Evolutionary conservation across 2,329 filamentous ascomycete species (phyloP).

Genomic region (Scedosporium boydii): DNA sequence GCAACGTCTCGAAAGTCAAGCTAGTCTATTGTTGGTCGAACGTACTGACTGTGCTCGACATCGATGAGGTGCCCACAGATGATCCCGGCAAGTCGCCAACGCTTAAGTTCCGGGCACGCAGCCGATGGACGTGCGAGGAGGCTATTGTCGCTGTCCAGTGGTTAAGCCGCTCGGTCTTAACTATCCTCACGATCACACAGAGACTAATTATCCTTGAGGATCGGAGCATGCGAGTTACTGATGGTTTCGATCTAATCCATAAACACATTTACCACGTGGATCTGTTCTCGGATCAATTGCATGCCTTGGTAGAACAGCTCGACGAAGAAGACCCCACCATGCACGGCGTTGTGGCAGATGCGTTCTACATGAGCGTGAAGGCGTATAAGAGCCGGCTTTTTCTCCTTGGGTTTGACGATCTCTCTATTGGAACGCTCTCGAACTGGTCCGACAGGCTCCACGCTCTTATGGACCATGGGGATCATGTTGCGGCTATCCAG

Average conservation of each 20-base stretch:
- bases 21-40: conserved; percentile 98
- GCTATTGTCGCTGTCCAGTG: conserved; percentile 94
- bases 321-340: conserved; percentile 81
- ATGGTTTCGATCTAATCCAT: conserved; percentile 84
- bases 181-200: conserved; percentile 88
- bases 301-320: conserved; percentile 74
- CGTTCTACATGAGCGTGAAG: conserved; percentile 96
- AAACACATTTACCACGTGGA: conserved; percentile 90
- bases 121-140: conserved; percentile 87
- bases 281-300: conserved; percentile 80
- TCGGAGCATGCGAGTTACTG: conserved; percentile 77
- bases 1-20: conserved; percentile 69
- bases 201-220: conserved; percentile 89
- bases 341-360: conserved; percentile 94
- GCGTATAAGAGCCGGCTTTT: conserved; percentile 92
- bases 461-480: conserved; percentile 92
- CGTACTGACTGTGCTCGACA: conserved; percentile 84
- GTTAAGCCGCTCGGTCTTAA: conserved; percentile 87
- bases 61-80: conserved; percentile 60
- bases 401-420: conserved; percentile 83
- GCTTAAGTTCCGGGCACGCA: conserved; percentile 72
- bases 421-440: conserved; percentile 82
- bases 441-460: conserved; percentile 96
- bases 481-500: conserved; percentile 84
- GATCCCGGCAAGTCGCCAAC: conserved; percentile 70